A percentile compares a stretch with the other conserved stretches of the same genome.
Conservation (phyloP, 2,329 filamentous ascomycete species). For the Sclerotinia spermophila region DNA sequence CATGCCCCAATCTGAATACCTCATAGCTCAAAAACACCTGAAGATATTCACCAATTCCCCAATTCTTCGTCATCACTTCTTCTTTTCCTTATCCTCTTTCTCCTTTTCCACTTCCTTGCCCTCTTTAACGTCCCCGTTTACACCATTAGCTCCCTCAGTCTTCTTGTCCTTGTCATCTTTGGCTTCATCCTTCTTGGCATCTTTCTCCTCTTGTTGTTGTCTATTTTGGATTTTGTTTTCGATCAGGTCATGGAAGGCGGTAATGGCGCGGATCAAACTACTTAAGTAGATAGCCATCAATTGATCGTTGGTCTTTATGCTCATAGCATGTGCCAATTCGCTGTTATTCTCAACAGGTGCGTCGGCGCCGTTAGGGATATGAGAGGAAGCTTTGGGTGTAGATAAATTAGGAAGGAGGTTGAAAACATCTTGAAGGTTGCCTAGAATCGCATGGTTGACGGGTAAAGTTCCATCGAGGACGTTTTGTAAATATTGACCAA, state of each 20-base stretch:
- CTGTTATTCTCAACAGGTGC: slow-evolving; percentile 58
- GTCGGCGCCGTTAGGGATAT: slow-evolving; percentile 46
- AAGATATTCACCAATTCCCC: slow-evolving; percentile 26
- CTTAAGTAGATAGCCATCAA: slow-evolving; percentile 97
- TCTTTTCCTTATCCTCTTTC: slow-evolving; percentile 55
- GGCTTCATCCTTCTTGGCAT: slow-evolving; percentile 65
- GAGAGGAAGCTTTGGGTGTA: slow-evolving; percentile 66
- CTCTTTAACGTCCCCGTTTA: slow-evolving; percentile 47
- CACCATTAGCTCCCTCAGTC: slow-evolving; percentile 52
- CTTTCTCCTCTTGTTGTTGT: slow-evolving; percentile 94
- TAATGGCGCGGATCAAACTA: slow-evolving; percentile 94
- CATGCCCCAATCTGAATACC: slow-evolving; percentile 22
- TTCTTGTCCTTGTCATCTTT: slow-evolving; percentile 65
- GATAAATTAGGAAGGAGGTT: slow-evolving; percentile 96
- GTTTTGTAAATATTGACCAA: slow-evolving; percentile 92
- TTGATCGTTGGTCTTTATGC: slow-evolving; percentile 98
- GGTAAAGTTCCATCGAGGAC: slow-evolving; percentile 89
- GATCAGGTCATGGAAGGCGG: slow-evolving; percentile 97
- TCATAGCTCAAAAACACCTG: slow-evolving; percentile 27
- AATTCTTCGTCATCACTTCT: slow-evolving; percentile 37
- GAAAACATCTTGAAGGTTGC: slow-evolving; percentile 98
- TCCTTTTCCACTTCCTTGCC: slow-evolving; percentile 47
- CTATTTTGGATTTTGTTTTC: slow-evolving; percentile 99
- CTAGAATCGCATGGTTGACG: slow-evolving; percentile 94
- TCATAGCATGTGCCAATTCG: slow-evolving; percentile 94